Evolutionary conservation across 2,329 filamentous ascomycete species (phyloP).

Genomic region (Aspergillus caelatus): DNA sequence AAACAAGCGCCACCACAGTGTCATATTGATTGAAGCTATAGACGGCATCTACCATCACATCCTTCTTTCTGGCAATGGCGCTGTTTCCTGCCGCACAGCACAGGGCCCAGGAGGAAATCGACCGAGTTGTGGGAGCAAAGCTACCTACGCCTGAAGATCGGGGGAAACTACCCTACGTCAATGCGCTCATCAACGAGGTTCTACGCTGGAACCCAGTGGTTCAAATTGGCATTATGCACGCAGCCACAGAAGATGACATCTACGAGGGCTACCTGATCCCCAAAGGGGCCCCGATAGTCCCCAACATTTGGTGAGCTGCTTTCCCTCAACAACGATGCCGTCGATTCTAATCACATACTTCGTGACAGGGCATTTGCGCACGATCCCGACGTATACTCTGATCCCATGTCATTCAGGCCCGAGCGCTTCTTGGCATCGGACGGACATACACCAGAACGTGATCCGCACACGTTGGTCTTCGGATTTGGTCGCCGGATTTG

Average conservation of each 20-base stretch:
- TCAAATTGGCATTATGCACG: constrained; percentile 34
- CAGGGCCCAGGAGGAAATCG: constrained; percentile 51
- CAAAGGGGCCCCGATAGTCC: constrained; percentile 37
- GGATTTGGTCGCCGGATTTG: constrained; percentile 48
- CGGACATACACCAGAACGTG: constrained; percentile 36
- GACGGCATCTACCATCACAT: constrained; percentile 46
- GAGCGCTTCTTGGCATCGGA: constrained; percentile 43
- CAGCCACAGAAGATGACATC: constrained; percentile 27
- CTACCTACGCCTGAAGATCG: constrained; percentile 43
- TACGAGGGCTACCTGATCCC: constrained; percentile 32
- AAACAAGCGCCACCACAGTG: neutral
- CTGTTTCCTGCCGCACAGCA: constrained; percentile 54
- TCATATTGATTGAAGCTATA: constrained; percentile 15
- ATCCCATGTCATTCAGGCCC: constrained; percentile 46
- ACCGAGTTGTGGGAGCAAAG: constrained; percentile 36
- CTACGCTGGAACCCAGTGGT: constrained; percentile 39
- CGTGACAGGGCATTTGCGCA: constrained; percentile 41
- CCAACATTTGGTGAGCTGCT: constrained; percentile 38
- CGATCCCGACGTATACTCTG: constrained; percentile 39
- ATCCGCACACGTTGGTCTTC: constrained; percentile 35
- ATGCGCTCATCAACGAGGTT: constrained; percentile 40
- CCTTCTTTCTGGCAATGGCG: constrained; percentile 56
- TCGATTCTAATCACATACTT: neutral
- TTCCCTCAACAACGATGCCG: neutral
- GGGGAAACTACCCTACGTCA: constrained; percentile 35